A percentile compares a stretch with the other conserved stretches of the same genome.
phyloP scores from a whole-genome alignment of 345 rosid species.

The Hypericum androsaemum region DNA sequence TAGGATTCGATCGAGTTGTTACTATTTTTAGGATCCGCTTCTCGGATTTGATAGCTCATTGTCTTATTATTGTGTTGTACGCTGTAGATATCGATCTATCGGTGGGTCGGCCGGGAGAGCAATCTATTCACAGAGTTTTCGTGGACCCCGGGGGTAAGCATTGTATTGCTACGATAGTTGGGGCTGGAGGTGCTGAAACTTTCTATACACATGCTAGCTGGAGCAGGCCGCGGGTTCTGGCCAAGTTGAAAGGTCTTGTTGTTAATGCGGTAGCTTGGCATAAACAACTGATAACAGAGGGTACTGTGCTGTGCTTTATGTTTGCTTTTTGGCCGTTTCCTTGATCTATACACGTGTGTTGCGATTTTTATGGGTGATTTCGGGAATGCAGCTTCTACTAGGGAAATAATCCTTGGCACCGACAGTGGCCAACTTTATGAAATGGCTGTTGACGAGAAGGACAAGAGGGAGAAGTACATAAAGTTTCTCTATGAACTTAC shows the following conservation, averaged over 20 bases:
- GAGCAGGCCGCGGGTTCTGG: constrained; percentile 75
- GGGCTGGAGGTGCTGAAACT: constrained; percentile 80
- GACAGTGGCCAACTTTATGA: constrained; percentile 89
- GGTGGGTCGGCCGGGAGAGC: constrained; percentile 79
- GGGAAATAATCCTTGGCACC: constrained; percentile 83
- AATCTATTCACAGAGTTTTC: constrained; percentile 78
- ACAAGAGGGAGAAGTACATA: constrained; percentile 84
- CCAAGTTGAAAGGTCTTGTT: constrained; percentile 68
- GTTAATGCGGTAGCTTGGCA: constrained; percentile 96
- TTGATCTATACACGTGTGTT: not conserved
- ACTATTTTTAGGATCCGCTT: constrained; percentile 2
- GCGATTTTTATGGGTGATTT: constrained; percentile 5
- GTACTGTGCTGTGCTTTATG: constrained; percentile 18
- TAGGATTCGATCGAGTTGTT: not conserved
- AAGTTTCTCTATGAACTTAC: constrained; percentile 63
- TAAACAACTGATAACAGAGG: constrained; percentile 86
- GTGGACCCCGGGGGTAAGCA: constrained; percentile 99
- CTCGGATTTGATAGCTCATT: not conserved
- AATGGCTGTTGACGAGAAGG: constrained; percentile 93
- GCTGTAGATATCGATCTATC: constrained; percentile 75
- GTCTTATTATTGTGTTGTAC: not conserved
- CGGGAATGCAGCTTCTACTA: constrained; percentile 60
- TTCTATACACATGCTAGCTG: constrained; percentile 90
- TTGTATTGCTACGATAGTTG: constrained; percentile 73
- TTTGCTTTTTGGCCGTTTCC: not conserved